These are phyloP conservation scores for Psilocybe subaeruginosa DNA, from an alignment of 768 basidiomycete species.

Conservation along the genomic window DNA sequence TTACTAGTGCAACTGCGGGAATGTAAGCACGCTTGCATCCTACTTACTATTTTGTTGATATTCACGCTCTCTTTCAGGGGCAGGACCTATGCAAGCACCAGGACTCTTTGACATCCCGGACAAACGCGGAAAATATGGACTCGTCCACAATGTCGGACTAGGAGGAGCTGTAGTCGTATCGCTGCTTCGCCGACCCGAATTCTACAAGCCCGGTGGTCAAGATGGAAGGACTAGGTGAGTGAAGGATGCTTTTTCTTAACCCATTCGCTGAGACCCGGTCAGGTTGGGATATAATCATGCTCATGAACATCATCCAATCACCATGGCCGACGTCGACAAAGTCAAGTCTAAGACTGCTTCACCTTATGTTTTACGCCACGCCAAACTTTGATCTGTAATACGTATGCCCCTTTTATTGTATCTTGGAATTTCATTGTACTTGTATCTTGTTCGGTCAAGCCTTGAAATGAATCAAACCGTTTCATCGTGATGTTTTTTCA, in stretches of 20 bases:
- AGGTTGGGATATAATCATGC: slow-evolving; percentile 86
- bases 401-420: not conserved
- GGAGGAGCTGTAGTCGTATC: slow-evolving; percentile 82
- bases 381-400: slow-evolving; percentile 38
- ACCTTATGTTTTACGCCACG: slow-evolving; percentile 46
- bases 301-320: slow-evolving; percentile 63
- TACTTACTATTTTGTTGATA: not conserved
- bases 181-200: slow-evolving; percentile 76
- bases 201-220: slow-evolving; percentile 64
- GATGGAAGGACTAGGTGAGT: slow-evolving; percentile 70
- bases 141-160: slow-evolving; percentile 84
- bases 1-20: slow-evolving; percentile 71
- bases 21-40: slow-evolving; percentile 43
- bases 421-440: not conserved
- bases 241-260: not conserved
- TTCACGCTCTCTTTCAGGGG: slow-evolving; percentile 48
- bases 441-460: not conserved
- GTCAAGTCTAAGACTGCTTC: slow-evolving; percentile 74
- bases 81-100: slow-evolving; percentile 82
- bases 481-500: too few relatives aligned
- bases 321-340: slow-evolving; percentile 68
- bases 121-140: slow-evolving; percentile 74
- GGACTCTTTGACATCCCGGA: slow-evolving; percentile 66
- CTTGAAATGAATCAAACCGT: not conserved
- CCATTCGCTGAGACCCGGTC: not conserved